Conservation (phyloP, 208 protist genomes). For the Jaenimonas drosophilae region DNA sequence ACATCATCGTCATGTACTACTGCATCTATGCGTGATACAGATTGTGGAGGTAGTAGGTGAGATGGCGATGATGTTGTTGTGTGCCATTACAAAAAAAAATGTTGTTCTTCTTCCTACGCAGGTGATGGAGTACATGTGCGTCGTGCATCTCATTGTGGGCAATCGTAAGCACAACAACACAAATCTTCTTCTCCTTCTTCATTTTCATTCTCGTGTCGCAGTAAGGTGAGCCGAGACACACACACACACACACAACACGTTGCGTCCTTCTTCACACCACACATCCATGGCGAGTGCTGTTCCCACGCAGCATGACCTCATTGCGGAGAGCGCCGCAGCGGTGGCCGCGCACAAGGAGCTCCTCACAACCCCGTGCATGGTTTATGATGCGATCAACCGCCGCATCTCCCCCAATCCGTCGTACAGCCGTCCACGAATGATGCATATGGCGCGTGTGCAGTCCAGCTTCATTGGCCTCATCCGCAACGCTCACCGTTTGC, state of each 20-base stretch:
- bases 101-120: no score
- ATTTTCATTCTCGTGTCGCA: background rate
- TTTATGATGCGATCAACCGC: slow-evolving; percentile 26
- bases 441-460: slow-evolving; percentile 32
- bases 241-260: background rate
- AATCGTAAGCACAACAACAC: no score
- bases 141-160: no score
- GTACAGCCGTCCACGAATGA: slow-evolving; percentile 21
- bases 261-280: background rate
- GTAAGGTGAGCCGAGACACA: background rate
- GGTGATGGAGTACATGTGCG: no score
- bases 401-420: slow-evolving; percentile 33
- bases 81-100: no score
- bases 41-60: no score
- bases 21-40: no score
- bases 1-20: no score
- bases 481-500: slow-evolving; percentile 11
- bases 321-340: background rate
- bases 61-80: no score
- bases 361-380: slow-evolving; percentile 44
- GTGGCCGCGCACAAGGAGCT: slow-evolving; percentile 18
- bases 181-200: background rate
- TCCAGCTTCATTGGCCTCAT: slow-evolving; percentile 28
- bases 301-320: background rate
- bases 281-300: background rate